phyloP scores from a whole-genome alignment of 768 basidiomycete species.

The Trametes cinnabarina region DNA sequence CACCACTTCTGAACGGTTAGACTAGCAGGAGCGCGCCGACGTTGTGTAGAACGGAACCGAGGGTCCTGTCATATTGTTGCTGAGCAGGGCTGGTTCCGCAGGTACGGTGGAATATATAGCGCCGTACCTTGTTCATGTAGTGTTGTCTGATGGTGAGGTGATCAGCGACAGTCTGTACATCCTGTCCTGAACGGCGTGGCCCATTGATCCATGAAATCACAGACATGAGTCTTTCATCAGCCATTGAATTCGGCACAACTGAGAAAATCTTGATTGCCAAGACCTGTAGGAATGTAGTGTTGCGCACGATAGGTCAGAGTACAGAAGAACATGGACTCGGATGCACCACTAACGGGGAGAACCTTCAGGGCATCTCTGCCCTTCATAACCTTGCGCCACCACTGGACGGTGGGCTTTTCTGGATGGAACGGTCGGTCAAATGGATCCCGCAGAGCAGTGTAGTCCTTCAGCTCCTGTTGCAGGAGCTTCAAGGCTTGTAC shows the following conservation, averaged over 20 bases:
- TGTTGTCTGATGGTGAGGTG: neutral
- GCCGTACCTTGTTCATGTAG: neutral
- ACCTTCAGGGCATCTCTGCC: neutral
- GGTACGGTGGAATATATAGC: neutral
- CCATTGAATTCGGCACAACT: neutral
- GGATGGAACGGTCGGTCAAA: neutral
- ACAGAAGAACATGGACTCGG: too few species aligned
- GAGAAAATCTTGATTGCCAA: constrained; percentile 1
- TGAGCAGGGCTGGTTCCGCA: too few species aligned
- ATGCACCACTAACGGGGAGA: too few species aligned
- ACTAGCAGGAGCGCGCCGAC: neutral
- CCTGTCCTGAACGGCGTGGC: neutral
- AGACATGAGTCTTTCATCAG: neutral
- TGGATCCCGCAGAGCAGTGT: neutral
- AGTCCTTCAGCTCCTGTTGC: neutral
- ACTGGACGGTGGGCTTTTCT: neutral
- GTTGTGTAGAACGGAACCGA: neutral
- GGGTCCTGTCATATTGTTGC: neutral
- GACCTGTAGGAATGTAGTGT: too few species aligned
- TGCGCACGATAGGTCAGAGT: too few species aligned
- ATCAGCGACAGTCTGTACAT: neutral
- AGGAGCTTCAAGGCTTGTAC: neutral
- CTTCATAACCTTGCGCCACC: neutral
- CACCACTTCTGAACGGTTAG: neutral
- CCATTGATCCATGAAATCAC: neutral